Conservation (phyloP, 208 protist genomes). For the Tetramitus jugosus region DNA sequence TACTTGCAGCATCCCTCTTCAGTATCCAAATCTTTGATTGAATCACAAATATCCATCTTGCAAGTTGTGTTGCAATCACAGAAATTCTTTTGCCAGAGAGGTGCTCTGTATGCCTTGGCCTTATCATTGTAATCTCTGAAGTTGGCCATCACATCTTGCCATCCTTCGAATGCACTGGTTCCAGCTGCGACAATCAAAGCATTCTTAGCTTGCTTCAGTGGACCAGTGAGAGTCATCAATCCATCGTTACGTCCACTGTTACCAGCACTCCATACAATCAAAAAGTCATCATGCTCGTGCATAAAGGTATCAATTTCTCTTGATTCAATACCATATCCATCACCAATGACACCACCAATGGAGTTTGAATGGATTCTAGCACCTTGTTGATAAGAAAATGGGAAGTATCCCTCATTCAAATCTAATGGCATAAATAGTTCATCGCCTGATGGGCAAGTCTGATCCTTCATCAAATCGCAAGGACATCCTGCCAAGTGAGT, state of each 20-base stretch:
- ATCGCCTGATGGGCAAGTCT: not conserved
- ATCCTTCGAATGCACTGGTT: not conserved
- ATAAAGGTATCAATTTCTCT: slow-evolving; percentile 52
- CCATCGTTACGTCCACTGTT: slow-evolving; percentile 40
- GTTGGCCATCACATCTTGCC: not conserved
- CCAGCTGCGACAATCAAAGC: slow-evolving; percentile 4
- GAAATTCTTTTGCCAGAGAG: too few relatives aligned
- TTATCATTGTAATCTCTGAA: not conserved
- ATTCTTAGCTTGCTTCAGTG: slow-evolving; percentile 15
- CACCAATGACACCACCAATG: slow-evolving; percentile 46
- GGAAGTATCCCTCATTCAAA: slow-evolving; percentile 45
- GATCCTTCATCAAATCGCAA: not conserved
- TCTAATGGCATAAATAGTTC: not conserved
- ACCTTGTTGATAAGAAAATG: slow-evolving; percentile 47
- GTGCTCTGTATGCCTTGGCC: not conserved
- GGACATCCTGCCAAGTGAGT: not conserved
- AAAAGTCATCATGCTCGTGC: slow-evolving; percentile 51
- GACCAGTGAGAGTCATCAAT: slow-evolving; percentile 23
- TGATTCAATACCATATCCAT: not conserved
- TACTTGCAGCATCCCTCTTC: not conserved
- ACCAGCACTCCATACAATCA: slow-evolving; percentile 61
- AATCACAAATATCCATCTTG: not conserved
- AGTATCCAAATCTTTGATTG: not conserved
- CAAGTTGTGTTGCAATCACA: not conserved
- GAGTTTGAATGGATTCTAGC: slow-evolving; percentile 71